Evolutionary conservation across 2,329 filamentous ascomycete species (phyloP).

Genomic region (Aspergillus brasiliensis): DNA sequence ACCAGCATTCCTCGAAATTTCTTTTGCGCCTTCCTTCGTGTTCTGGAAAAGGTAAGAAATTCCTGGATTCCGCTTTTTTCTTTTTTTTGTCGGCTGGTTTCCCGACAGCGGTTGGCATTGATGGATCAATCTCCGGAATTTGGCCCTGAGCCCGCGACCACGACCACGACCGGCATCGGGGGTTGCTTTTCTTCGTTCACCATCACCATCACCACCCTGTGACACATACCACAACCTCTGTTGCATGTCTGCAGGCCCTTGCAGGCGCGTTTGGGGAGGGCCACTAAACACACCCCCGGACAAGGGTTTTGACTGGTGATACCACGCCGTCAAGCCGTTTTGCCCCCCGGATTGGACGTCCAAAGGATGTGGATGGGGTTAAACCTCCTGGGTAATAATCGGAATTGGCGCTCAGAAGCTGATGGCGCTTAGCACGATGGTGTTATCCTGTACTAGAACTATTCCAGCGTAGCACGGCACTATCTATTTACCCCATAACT

Average conservation of each 20-base stretch:
- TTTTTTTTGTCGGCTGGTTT: background rate
- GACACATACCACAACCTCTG: conserved; percentile 15
- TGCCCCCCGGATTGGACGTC: conserved; percentile 11
- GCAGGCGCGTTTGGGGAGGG: conserved; percentile 12
- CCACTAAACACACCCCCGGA: background rate
- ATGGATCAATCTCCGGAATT: background rate
- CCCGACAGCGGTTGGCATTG: background rate
- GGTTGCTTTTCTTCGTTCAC: background rate
- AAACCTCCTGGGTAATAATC: background rate
- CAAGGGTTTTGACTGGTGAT: conserved; percentile 11
- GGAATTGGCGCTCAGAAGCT: background rate
- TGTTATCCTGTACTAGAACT: background rate
- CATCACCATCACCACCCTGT: conserved; percentile 1
- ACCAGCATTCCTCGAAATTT: conserved; percentile 15
- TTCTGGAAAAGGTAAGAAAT: conserved; percentile 14
- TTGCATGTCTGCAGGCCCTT: conserved; percentile 19
- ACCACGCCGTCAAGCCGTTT: conserved; percentile 7
- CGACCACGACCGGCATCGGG: background rate
- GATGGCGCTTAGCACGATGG: background rate
- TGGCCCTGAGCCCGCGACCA: background rate
- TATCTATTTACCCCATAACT: background rate
- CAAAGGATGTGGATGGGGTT: background rate
- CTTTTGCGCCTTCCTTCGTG: conserved; percentile 18
- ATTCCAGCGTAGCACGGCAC: background rate
- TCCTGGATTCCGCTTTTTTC: background rate